Base-by-base conservation (phyloP, 169 alveolate species). In the Babesia sp. region DNA sequence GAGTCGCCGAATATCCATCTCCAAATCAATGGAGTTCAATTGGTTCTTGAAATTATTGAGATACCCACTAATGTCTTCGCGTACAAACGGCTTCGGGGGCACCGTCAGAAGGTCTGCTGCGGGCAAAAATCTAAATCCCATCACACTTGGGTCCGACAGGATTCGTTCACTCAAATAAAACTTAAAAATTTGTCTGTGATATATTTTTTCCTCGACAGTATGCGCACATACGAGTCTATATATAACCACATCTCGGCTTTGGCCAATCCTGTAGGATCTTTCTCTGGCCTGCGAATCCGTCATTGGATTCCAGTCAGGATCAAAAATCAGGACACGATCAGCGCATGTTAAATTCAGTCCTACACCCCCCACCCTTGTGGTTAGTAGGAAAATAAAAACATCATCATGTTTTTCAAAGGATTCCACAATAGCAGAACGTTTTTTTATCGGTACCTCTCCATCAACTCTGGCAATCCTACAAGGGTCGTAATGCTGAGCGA, bases 251-350 rank as follows among this genome's bases (percentile, higher is more conserved):
- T 94, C 90, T 67, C 91, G 95, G 59, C 93, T 96, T 82, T 98
- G 98, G 2, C 99, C 99, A 51, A 98, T 98, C 79, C 99, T 87
- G 87, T 97, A 98, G 31, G 98, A 97, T 68, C 99, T 83, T 63
- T 95, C 98, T 96, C 94, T 93, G 33, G 98, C 99, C 64, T 97
- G 96, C 28, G 96, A 89, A 83, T 97, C 99, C 72, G 94, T 94
- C 90, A 95, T 95, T 4, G 99, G 99, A 72, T 97, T 97, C 96
- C 98, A 97, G 80, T 97, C 99, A n/a, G 98, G 93, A 67, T 97
- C 99, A 84, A 94, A 97, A 16, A 96, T 85, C 28, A 97, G 89
- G 20, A 97, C 98, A 37, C 96, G 95, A 88, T 95, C 97, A 8
- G 99, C 98, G 26, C 98, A 91, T 64, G 98, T 95, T 59, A 97